Evolutionary conservation across 371 early-diverging fungal genomes (phyloP).

Genomic region (Dichotomocladium elegans): DNA sequence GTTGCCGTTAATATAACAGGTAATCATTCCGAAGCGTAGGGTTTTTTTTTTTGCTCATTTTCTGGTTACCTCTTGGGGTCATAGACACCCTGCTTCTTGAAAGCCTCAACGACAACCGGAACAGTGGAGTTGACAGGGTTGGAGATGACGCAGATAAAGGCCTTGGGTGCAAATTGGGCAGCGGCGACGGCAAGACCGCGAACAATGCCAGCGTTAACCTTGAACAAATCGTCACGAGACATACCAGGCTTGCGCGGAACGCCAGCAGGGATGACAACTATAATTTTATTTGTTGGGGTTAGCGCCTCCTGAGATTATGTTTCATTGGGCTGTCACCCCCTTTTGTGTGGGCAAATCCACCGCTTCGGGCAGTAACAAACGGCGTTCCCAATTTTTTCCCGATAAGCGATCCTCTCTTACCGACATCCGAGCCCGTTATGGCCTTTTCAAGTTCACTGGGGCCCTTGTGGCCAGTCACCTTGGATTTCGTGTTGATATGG

Average conservation of each 20-base stretch:
- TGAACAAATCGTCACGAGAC: constrained; percentile 89
- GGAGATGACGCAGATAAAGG: constrained; percentile 78
- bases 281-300: background rate
- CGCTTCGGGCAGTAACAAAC: too few relatives aligned
- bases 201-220: constrained; percentile 87
- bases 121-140: constrained; percentile 95
- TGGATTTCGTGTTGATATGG: constrained; percentile 72
- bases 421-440: constrained; percentile 45
- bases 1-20: too few relatives aligned
- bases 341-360: too few relatives aligned
- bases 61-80: constrained; percentile 77
- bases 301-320: background rate
- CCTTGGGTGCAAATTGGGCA: constrained; percentile 80
- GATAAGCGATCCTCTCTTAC: constrained; percentile 25
- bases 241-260: constrained; percentile 91
- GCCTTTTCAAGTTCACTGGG: constrained; percentile 41
- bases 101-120: constrained; percentile 81
- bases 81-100: constrained; percentile 70
- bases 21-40: too few relatives aligned
- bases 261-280: constrained; percentile 94
- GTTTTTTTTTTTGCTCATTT: too few relatives aligned
- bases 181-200: constrained; percentile 70
- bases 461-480: constrained; percentile 57
- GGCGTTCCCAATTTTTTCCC: too few relatives aligned
- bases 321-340: background rate